Base-by-base conservation (phyloP, 495 filamentous ascomycete species). In the Lichina pygmaea region DNA sequence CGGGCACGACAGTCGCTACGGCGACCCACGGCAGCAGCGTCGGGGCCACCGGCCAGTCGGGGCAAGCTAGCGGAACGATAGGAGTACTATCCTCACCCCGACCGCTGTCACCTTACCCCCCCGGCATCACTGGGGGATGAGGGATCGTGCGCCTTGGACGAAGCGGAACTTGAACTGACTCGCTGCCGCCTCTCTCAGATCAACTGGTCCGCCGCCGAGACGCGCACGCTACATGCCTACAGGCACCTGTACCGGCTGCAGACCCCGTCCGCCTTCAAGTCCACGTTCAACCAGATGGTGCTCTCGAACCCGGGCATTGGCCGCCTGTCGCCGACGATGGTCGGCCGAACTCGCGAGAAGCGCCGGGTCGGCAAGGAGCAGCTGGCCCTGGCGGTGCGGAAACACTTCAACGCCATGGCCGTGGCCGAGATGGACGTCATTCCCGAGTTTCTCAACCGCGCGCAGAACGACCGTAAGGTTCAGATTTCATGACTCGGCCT, bases 381-480 rank as follows among this genome's bases (percentile, higher is more conserved):
- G 52, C 66, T 94, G 34, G 80, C 82, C n/a, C 66, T 75, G 47
- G 67, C 77, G 8, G 82, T 89, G 24, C 64, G 86, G 48, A 92
- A 85, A 62, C 81, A 93, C 57, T 93, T 94, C 59, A 93, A 93
- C 55, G 76, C 73, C 17, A 66, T 79, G 43, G 81, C 78, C 8
- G 71, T 93, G 10, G 75, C 74, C 45, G 86, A 94, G 59, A 83
- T 76, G 51, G 86, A 93, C 53, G 77, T 83, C 33, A 79, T 92
- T 46, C 82, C 85, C 15, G 75, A 83, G 51, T 79, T 93, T 55
- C 54, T 89, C 43, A 91, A 94, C 61, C 86, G 80, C 50, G 77
- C 85, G 16, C 66, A 70, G 48, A 66, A 64, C 50, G 63, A 73
- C 55, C 71, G 72, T 75, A 56, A 50, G 58, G 51, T 24, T 12